Base-by-base conservation (phyloP, 1,284 basidiomycete genomes). In the Cerrena zonata region DNA sequence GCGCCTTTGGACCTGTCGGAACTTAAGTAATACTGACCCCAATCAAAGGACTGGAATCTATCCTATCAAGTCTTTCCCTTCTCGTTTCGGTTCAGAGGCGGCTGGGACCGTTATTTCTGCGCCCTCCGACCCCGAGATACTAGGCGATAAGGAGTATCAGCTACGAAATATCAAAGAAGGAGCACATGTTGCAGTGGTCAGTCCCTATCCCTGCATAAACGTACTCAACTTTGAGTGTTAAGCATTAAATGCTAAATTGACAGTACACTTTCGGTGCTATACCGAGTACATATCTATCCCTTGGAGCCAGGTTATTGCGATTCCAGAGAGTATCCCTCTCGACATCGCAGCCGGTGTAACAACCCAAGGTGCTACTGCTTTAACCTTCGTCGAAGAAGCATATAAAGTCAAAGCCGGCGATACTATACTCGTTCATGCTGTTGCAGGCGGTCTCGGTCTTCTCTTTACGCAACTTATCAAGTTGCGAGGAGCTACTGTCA, bases 401-500 rank as follows among this genome's bases (percentile, higher is more conserved):
- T 91, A 97, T 66, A 71, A 82, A 40, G 88, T 95, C 46, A 79
- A 94, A 68, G 77, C 77, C 58, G 86, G 80, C 3, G 88, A 91
- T 56, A 74, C 69, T 19, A 77, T 93, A 50, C 77, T 93, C 45
- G 78, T 97, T 12, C 91, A 96, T 63, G 94, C 95, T 13, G 82
- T 95, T n/a, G 94, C 95, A 0, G 95, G 95, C 18, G 84, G 82
- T 19, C 71, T 85, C 26, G 85, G 85, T 3, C 70, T 86, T 36
- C 59, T 85, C 46, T 77, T 86, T 54, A 71, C 78, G 10, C 84
- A 87, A 61, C 58, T 83, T 24, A 77, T 77, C 40, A 82, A 80
- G 69, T 75, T 70, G 58, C 72, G 81, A 57, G 95, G 95, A 13
- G 94, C 89, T 1, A 86, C 83, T 5, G 92, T 98, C 22, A 97